Evolutionary conservation across 176 grass and related monocot genomes (phyloP).

Genomic region (Oryza glumipatula): DNA sequence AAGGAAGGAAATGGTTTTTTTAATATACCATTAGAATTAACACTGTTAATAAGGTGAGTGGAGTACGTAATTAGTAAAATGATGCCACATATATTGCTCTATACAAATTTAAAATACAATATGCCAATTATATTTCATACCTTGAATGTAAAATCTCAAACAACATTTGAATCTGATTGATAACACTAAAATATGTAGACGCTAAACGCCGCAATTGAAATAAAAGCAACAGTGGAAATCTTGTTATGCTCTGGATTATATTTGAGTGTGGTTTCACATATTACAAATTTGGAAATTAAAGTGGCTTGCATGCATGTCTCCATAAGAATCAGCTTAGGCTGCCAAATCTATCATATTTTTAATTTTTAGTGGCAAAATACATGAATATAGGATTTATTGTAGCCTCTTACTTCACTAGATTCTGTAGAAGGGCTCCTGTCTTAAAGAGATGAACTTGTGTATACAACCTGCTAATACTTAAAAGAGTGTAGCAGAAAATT

Average conservation of each 20-base stretch:
- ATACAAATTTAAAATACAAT: not conserved
- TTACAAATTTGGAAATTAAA: not conserved
- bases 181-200: not conserved
- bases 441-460: not conserved
- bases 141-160: not conserved
- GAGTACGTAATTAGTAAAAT: no score
- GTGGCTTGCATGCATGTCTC: no score
- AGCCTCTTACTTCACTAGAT: no score
- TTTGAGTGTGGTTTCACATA: not conserved
- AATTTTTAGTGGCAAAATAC: no score
- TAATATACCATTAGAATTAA: not conserved
- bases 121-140: not conserved
- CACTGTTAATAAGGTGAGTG: not conserved
- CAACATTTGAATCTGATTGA: not conserved
- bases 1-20: no score
- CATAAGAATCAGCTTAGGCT: no score
- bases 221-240: not conserved
- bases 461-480: no score
- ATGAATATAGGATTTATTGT: no score
- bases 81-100: no score
- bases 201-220: not conserved
- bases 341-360: no score
- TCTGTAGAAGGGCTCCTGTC: not conserved
- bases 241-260: not conserved
- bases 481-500: slow-evolving; percentile 34